Conservation (phyloP, 345 rosid genomes). For the Gossypium herbaceum region DNA sequence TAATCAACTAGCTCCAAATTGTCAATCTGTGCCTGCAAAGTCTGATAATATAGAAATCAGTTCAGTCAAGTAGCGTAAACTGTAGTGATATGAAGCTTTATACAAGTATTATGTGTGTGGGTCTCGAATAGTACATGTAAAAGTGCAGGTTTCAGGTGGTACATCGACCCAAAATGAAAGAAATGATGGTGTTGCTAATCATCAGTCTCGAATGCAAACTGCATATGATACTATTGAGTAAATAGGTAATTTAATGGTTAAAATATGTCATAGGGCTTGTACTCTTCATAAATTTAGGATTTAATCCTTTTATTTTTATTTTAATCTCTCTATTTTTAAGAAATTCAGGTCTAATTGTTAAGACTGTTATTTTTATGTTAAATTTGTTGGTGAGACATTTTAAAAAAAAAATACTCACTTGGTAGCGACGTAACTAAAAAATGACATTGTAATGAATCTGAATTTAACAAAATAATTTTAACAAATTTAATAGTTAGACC, state of each 20-base stretch:
- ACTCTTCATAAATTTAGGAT: too few relatives aligned
- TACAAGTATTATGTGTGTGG: too few relatives aligned
- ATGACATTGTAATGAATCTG: too few relatives aligned
- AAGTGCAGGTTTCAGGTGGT: neutral
- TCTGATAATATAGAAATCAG: neutral
- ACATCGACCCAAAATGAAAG: neutral
- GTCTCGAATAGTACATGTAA: too few relatives aligned
- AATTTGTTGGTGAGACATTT: too few relatives aligned
- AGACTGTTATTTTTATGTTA: too few relatives aligned
- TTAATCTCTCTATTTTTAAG: too few relatives aligned
- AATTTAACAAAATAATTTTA: too few relatives aligned
- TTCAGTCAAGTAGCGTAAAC: neutral
- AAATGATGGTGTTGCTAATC: neutral
- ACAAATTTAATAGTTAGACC: too few relatives aligned
- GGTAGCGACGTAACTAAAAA: constrained; percentile 32
- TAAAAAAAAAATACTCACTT: constrained; percentile 40
- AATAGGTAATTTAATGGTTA: constrained; percentile 37
- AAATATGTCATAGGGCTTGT: too few relatives aligned
- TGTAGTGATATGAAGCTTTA: neutral
- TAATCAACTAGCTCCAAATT: neutral
- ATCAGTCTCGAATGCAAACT: neutral
- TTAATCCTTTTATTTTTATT: too few relatives aligned
- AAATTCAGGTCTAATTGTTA: too few relatives aligned
- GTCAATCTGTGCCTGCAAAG: neutral
- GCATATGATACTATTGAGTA: neutral